phyloP scores from a whole-genome alignment of 768 basidiomycete genomes.

The Mycena vulgaris region DNA sequence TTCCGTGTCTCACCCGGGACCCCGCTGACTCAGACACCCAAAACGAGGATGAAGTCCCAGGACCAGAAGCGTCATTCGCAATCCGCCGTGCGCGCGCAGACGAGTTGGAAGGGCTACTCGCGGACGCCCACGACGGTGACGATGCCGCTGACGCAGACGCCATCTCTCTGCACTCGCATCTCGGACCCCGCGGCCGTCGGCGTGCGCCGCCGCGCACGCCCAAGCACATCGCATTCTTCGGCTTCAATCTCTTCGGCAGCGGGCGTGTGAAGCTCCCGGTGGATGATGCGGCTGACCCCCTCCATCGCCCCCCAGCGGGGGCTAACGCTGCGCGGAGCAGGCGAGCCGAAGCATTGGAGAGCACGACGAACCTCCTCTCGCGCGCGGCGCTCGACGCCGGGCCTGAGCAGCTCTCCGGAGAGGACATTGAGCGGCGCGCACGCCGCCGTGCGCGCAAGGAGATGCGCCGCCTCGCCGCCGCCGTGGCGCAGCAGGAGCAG shows the following conservation, averaged over 20 bases:
- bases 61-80: neutral
- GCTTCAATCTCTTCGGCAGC: conserved; percentile 28
- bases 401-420: conserved; percentile 7
- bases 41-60: neutral
- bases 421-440: conserved; percentile 17
- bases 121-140: conserved; percentile 17
- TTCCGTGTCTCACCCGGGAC: conserved; percentile 8
- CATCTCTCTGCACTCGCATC: conserved; percentile 37
- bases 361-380: conserved; percentile 18
- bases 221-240: conserved; percentile 30
- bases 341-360: no score
- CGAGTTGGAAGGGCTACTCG: conserved; percentile 36
- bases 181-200: conserved; percentile 27
- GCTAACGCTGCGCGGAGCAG: no score
- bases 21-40: neutral
- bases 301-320: no score
- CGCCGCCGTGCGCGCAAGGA: neutral
- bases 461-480: no score
- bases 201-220: conserved; percentile 30
- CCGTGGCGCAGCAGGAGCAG: neutral
- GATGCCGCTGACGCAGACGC: conserved; percentile 33
- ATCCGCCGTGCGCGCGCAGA: conserved; percentile 29
- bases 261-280: neutral
- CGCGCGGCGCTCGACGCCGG: conserved; percentile 1
- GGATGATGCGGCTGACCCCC: neutral